Base-by-base conservation (phyloP, 805 yeast genomes). In the Cyberlindnera lachancei region DNA sequence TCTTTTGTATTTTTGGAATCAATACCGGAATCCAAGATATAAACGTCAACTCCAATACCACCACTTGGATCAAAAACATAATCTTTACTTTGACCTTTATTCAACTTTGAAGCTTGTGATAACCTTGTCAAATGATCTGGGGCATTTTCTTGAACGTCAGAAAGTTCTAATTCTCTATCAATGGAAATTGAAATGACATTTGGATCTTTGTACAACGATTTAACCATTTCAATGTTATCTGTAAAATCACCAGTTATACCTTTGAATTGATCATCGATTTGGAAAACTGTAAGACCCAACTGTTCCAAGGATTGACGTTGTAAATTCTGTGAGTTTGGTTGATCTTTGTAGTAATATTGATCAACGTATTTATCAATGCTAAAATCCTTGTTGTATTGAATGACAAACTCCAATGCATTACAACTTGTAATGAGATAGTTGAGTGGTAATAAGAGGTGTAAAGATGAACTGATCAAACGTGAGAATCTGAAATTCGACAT, bases 71-170 rank as follows among this genome's bases (percentile, higher is more conserved):
- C 68, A 47, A 55, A 66, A 18, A 61, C 47, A 45, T 56, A 68
- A 34, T 64, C 63, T 35, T 49, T 41, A 31, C 53, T 42, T n/a
- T 44, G 59, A 9, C 45, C 41, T n/a, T 37, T 28, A 12, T 40
- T 38, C 23, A 60, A 38, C 17, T 41, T 40, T 14, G 49, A 42
- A 5, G 36, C 34, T 35, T 66, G 68, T 3, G 67, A 61, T n/a
- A 65, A 40, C 19, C 67, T 50, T 1, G 59, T 61, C 33, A 67
- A 50, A 36, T 68, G 73, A 19, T 49, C 48, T 5, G 73, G 71
- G 3, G 71, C 63, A 40, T 55, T 45, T 23, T 58, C 58, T 41
- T 65, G 69, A 15, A 59, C 58, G 14, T 58, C 60, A 13, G 64
- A 53, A 23, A 65, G 32, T 7, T 52, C 53, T 21, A 62, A 48